Evolutionary conservation across 2,329 filamentous ascomycete genomes (phyloP).

Genomic region (Fusarium succisae): DNA sequence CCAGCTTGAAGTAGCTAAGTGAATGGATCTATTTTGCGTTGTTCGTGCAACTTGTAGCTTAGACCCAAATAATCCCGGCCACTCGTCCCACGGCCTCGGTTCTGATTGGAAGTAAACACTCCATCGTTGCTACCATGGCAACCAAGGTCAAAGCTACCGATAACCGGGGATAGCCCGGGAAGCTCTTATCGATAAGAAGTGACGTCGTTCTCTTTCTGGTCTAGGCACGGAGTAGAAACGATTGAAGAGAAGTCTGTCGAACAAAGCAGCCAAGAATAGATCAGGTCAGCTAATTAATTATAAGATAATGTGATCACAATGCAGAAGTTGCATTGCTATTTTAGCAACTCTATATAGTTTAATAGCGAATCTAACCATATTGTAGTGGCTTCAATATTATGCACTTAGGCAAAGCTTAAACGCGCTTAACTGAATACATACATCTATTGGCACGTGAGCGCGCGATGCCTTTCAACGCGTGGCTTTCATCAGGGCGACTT

Average conservation of each 20-base stretch:
- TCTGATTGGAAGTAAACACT: slow-evolving; percentile 49
- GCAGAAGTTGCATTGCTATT: neutral
- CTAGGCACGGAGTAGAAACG: neutral
- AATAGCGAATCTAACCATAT: neutral
- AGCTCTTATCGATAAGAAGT: slow-evolving; percentile 41
- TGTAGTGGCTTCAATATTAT: neutral
- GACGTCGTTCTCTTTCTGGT: slow-evolving; percentile 27
- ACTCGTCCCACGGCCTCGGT: slow-evolving; percentile 33
- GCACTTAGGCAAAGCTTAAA: neutral
- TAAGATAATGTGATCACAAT: neutral
- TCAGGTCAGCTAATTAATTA: neutral
- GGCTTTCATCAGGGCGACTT: slow-evolving; percentile 14
- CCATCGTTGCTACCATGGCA: slow-evolving; percentile 50
- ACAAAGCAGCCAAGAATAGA: neutral
- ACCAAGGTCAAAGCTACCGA: slow-evolving; percentile 32
- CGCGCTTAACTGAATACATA: slow-evolving; percentile 16
- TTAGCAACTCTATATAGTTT: too few relatives aligned
- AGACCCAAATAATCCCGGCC: slow-evolving; percentile 32
- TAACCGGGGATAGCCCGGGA: slow-evolving; percentile 35
- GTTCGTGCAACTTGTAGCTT: slow-evolving; percentile 39
- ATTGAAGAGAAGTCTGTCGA: neutral
- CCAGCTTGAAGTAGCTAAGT: slow-evolving; percentile 11
- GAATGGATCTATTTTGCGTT: slow-evolving; percentile 33
- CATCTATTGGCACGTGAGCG: slow-evolving; percentile 9
- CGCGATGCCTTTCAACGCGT: slow-evolving; percentile 30